These are phyloP conservation scores for Alternaria panax DNA, from an alignment of 2,329 filamentous ascomycete genomes.

Conservation along the genomic window DNA sequence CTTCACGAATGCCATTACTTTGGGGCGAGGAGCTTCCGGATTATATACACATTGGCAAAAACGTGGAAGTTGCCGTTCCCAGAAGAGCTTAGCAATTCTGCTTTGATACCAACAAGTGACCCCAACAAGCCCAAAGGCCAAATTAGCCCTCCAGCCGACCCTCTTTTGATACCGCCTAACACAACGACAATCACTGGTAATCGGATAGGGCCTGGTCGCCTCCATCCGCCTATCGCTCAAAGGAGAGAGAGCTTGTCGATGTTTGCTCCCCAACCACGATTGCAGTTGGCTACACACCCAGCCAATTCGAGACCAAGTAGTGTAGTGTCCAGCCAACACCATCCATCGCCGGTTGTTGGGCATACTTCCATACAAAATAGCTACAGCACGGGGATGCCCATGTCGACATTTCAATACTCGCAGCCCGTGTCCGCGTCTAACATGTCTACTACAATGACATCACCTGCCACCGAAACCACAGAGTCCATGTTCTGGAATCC, in stretches of 20 bases:
- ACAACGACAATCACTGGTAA: slow-evolving; percentile 17
- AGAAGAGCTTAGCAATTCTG: slow-evolving; percentile 42
- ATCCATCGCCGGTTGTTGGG: slow-evolving; percentile 23
- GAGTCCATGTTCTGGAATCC: slow-evolving; percentile 49
- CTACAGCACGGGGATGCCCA: slow-evolving; percentile 19
- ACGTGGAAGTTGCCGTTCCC: slow-evolving; percentile 56
- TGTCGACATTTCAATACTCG: slow-evolving; percentile 26
- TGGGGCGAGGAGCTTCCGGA: slow-evolving; percentile 52
- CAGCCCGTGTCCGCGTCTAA: slow-evolving; percentile 24
- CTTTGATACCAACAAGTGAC: slow-evolving; percentile 31
- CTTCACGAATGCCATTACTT: slow-evolving; percentile 55
- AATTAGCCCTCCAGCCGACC: slow-evolving; percentile 32
- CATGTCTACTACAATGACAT: slow-evolving; percentile 20
- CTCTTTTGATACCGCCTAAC: slow-evolving; percentile 26
- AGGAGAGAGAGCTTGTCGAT: slow-evolving; percentile 42
- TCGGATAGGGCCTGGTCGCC: slow-evolving; percentile 15
- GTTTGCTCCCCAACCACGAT: slow-evolving; percentile 31
- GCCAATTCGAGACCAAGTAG: slow-evolving; percentile 21
- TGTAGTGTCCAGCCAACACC: slow-evolving; percentile 24
- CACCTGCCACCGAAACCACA: slow-evolving; percentile 19
- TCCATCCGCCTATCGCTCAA: slow-evolving; percentile 5
- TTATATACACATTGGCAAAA: slow-evolving; percentile 52
- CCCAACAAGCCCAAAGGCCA: slow-evolving; percentile 17
- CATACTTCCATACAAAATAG: slow-evolving; percentile 18
- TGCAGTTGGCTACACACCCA: slow-evolving; percentile 28